Percentiles rank a stretch among this genome's conserved stretches.
Evolutionary conservation across 2,329 filamentous ascomycete species (phyloP).

Genomic region (Coniochaeta sp.): DNA sequence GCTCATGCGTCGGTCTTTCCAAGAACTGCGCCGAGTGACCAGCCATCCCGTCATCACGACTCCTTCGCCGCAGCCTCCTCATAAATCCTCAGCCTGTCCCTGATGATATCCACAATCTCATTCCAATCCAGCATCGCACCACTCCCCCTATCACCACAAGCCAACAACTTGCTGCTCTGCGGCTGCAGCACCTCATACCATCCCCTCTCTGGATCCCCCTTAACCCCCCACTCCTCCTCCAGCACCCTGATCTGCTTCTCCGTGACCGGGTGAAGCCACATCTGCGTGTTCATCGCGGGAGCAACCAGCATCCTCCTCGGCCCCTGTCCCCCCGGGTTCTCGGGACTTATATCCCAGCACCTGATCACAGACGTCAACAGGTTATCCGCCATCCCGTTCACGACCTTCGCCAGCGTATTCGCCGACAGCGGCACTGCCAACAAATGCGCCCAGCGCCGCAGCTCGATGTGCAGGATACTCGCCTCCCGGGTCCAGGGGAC

Average conservation of each 20-base stretch:
- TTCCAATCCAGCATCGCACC: conserved; percentile 4
- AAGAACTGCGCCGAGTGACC: not conserved
- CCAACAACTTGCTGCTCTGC: conserved; percentile 1
- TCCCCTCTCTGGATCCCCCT: not conserved
- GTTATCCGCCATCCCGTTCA: conserved; percentile 69
- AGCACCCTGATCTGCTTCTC: not conserved
- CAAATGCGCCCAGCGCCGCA: conserved; percentile 39
- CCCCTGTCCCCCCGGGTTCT: conserved; percentile 49
- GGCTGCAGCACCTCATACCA: conserved; percentile 3
- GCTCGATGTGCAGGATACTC: conserved; percentile 84
- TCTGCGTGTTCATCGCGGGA: conserved; percentile 8
- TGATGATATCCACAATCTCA: conserved; percentile 1
- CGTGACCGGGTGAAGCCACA: conserved; percentile 2
- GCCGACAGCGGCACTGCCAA: conserved; percentile 35
- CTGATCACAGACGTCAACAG: conserved; percentile 68
- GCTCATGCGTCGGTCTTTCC: no score
- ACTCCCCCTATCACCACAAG: not conserved
- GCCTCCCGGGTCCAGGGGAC: conserved; percentile 70
- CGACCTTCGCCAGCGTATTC: conserved; percentile 80
- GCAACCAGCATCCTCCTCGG: conserved; percentile 69
- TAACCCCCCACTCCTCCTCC: conserved; percentile 2
- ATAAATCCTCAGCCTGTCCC: not conserved
- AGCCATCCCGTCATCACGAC: not conserved
- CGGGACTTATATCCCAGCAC: conserved; percentile 77
- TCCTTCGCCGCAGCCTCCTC: not conserved